These are phyloP conservation scores for Metarhizium humberi DNA, from an alignment of 2,329 filamentous ascomycete genomes.

Conservation along the genomic window DNA sequence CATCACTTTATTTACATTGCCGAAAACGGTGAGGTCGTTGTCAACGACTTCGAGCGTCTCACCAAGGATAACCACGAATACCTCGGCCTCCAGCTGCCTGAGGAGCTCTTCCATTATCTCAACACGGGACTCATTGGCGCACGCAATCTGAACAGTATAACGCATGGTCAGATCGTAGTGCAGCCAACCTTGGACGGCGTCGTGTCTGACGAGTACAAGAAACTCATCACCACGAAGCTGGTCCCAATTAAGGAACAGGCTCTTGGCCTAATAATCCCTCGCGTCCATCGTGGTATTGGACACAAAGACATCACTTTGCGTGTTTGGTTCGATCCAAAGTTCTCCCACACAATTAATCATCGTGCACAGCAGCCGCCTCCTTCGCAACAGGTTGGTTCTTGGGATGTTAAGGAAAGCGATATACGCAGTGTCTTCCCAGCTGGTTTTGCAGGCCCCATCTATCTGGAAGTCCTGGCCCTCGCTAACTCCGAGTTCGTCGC, in stretches of 20 bases:
- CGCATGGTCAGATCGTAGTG: slow-evolving; percentile 68
- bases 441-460: slow-evolving; percentile 32
- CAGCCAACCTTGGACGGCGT: slow-evolving; percentile 80
- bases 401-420: slow-evolving; percentile 61
- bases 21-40: slow-evolving; percentile 65
- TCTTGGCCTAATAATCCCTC: slow-evolving; percentile 67
- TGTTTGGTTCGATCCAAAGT: slow-evolving; percentile 74
- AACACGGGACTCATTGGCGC: slow-evolving; percentile 73
- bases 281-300: slow-evolving; percentile 74
- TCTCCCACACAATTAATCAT: slow-evolving; percentile 59
- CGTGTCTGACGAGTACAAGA: slow-evolving; percentile 69
- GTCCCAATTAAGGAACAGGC: slow-evolving; percentile 67
- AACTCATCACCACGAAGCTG: slow-evolving; percentile 66
- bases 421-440: slow-evolving; percentile 39
- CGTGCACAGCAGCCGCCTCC: slow-evolving; percentile 35
- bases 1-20: slow-evolving; percentile 81
- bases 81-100: slow-evolving; percentile 78
- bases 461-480: slow-evolving; percentile 56
- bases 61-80: slow-evolving; percentile 84
- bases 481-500: slow-evolving; percentile 60
- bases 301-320: slow-evolving; percentile 68
- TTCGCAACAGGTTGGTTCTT: slow-evolving; percentile 43
- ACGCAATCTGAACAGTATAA: slow-evolving; percentile 72
- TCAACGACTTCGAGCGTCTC: slow-evolving; percentile 62
- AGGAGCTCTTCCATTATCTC: slow-evolving; percentile 85